Conservation (phyloP, 768 basidiomycete species). For the Lentinula boryana region DNA sequence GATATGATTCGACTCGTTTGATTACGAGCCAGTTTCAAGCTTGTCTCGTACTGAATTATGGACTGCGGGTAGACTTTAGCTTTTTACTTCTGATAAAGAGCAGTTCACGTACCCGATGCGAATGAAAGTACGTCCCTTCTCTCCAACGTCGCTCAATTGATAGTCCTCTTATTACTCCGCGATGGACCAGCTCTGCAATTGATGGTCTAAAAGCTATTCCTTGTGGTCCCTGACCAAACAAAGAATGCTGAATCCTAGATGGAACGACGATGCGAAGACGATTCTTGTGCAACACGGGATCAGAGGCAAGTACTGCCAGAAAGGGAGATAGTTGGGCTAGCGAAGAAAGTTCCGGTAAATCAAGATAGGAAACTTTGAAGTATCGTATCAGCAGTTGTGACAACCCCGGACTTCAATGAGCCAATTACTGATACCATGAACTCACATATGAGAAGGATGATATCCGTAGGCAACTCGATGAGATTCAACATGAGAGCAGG, state of each 20-base stretch:
- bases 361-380: slow-evolving; percentile 57
- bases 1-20: slow-evolving; percentile 49
- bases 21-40: slow-evolving; percentile 44
- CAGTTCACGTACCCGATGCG: slow-evolving; percentile 41
- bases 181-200: slow-evolving; percentile 58
- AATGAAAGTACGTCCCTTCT: slow-evolving; percentile 60
- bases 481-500: slow-evolving; percentile 14
- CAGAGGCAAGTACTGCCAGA: slow-evolving; percentile 46
- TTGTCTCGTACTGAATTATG: slow-evolving; percentile 59
- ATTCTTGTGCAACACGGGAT: slow-evolving; percentile 58
- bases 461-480: slow-evolving; percentile 46
- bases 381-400: neutral
- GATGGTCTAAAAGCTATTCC: slow-evolving; percentile 60
- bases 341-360: slow-evolving; percentile 62
- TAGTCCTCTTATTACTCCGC: slow-evolving; percentile 65
- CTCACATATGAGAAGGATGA: slow-evolving; percentile 54
- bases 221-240: slow-evolving; percentile 52
- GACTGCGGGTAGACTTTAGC: slow-evolving; percentile 36
- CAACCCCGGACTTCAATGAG: neutral
- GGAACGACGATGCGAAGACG: slow-evolving; percentile 59
- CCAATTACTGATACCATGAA: neutral
- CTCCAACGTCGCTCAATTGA: slow-evolving; percentile 64
- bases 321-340: slow-evolving; percentile 41
- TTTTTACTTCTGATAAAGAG: neutral
- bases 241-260: slow-evolving; percentile 58